These are phyloP conservation scores for Dendrobium catenatum DNA, from an alignment of 106 monocot species.

Conservation along the genomic window DNA sequence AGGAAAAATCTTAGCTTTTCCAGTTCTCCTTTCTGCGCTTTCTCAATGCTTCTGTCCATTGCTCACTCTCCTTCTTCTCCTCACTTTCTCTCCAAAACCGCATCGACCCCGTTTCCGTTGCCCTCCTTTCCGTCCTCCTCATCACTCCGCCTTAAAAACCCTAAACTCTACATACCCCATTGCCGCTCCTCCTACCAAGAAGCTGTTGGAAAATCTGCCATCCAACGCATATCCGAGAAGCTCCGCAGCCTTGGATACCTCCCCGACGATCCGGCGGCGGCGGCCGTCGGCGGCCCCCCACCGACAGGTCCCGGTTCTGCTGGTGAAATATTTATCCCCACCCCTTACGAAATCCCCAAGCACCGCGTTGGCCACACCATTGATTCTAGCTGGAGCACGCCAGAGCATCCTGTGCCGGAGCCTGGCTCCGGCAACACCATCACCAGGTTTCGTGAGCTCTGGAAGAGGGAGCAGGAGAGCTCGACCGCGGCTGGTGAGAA, in stretches of 20 bases:
- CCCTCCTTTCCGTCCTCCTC: background rate
- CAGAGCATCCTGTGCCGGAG: conserved; percentile 54
- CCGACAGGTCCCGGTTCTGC: conserved; percentile 20
- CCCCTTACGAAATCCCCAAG: conserved; percentile 47
- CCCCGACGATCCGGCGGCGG: conserved; percentile 8
- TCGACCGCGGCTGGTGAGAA: background rate
- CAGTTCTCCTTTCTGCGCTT: background rate
- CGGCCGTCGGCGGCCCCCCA: background rate
- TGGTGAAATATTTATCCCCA: conserved; percentile 90
- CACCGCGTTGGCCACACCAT: conserved; percentile 75
- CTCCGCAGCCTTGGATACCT: conserved; percentile 85
- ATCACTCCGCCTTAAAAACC: conserved; percentile 3
- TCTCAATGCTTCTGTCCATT: conserved; percentile 12
- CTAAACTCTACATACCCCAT: conserved; percentile 3
- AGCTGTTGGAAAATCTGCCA: conserved; percentile 44
- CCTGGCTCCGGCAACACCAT: conserved; percentile 57
- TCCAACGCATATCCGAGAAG: conserved; percentile 89
- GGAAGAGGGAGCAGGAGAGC: conserved; percentile 26
- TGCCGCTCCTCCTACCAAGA: conserved; percentile 6
- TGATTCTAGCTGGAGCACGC: conserved; percentile 80
- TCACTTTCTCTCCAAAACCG: conserved; percentile 3
- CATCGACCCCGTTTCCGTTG: background rate
- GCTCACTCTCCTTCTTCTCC: conserved; percentile 7
- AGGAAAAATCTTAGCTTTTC: background rate
- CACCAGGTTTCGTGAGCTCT: conserved; percentile 27